Evolutionary conservation across 257 asterid species (phyloP), one percentile per base, ranked within the genome.

Genomic region (Capsicum baccatum): DNA sequence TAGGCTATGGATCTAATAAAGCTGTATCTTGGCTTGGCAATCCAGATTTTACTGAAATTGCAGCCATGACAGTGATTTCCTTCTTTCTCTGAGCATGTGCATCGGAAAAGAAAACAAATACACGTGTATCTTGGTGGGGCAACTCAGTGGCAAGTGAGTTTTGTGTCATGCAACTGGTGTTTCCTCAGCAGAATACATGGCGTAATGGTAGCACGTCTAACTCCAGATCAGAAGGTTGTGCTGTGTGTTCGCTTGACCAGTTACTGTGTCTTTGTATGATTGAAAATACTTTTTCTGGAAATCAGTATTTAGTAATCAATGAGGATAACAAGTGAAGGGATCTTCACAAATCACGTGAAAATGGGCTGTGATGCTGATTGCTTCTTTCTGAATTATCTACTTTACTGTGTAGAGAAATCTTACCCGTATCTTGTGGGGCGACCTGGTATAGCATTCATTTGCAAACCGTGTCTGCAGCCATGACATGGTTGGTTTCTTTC

Each of bases 151-250:
- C 68, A n/a, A 60, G 68, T 60, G 68, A 60, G 8, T 83, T 79
- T 68, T 83, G 86, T 8, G 12, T 60, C 68, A 60, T 60, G 37
- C 68, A 60, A 19, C 35, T 12, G 13, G 5, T 60, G 68, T 60
- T 56, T 56, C 16, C n/a, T 56, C 60, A 56, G 6, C 60, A 56
- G n/a, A 56, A 4, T 69, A 15, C 80, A 50, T 50, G 47, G 60
- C n/a, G 9, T 2, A 86, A 84, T 89, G 88, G 90, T 87, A 87
- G 90, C 87, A 85, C 87, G 89, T 96, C 97, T 89, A 97, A 96
- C 99, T 96, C 98, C 98, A 93, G 97, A 92, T 94, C 97, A 94
- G 97, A 94, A 92, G 97, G 95, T 96, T 74, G 80, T 26, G 44
- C 13, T 74, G 44, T 4, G 80, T 74, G 80, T 74, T 74, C 8